Evolutionary conservation across 2,329 filamentous ascomycete species (phyloP), one percentile per base, ranked within the genome.

Genomic region (Colletotrichum gloeosporioides): DNA sequence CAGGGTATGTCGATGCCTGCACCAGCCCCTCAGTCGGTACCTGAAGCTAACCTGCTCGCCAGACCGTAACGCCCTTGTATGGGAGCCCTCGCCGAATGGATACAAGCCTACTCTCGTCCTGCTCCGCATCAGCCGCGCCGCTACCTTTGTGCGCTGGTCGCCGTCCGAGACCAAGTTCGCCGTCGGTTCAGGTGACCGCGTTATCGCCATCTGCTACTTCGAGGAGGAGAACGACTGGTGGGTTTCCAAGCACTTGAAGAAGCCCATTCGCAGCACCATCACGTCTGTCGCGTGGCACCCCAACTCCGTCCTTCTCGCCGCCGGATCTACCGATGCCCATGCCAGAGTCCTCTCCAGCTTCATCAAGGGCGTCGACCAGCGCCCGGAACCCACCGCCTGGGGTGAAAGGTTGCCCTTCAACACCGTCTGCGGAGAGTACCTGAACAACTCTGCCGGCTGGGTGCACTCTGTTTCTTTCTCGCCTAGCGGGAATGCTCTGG

Each of bases 171-270:
- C 93, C 84, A 99, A 99, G 87, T 99, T 99, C 85, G 97, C 97
- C 70, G 97, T 99, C 31, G 97, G 97, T 77, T 98, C 96, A 32
- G 97, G 97, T 77, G 97, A 98, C 80, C 93, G 97, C 78, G 94
- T 98, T 79, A 98, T 99, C 82, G 96, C 97, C 55, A 92, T 99
- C 80, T 99, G 97, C 90, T 99, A 99, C 89, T 99, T 99, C 81
- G 97, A 99, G 84, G 95, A 98, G 85, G 97, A 99, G 86, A 98
- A 99, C 86, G 96, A 99, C 89, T 99, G 97, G 97, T 99, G 97
- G 97, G 96, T 99, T 57, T 98, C 96, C 49, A 99, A 99, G 90
- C 97, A 99, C 87, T 88, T 99, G 83, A 99, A 99, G 92, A 99
- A 99, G 91, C 97, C 97, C 25, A 98, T 99, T 82, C 95, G 96